These are phyloP conservation scores for Licmophora abbreviata DNA, from an alignment of 108 stramenopile genomes.

Conservation along the genomic window DNA sequence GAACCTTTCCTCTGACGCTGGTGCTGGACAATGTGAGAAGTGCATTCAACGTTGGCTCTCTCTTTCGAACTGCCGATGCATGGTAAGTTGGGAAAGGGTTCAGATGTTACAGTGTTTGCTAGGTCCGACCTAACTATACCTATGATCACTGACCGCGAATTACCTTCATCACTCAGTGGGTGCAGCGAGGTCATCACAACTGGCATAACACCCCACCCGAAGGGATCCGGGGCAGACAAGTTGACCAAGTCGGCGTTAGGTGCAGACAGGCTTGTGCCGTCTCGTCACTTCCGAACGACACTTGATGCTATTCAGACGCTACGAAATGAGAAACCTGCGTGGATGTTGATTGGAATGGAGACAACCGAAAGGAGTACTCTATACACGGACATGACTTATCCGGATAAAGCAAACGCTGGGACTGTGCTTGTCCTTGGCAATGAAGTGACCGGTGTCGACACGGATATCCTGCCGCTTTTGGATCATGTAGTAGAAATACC, in stretches of 20 bases:
- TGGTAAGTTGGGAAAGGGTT: too few species aligned
- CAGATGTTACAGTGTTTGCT: not conserved
- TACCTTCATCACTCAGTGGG: too few species aligned
- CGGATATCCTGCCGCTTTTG: constrained; percentile 38
- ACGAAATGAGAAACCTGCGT: constrained; percentile 17
- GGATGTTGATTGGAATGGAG: constrained; percentile 65
- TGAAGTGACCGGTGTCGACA: constrained; percentile 76
- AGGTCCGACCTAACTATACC: not conserved
- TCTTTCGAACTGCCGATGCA: constrained; percentile 84
- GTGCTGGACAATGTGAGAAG: constrained; percentile 80
- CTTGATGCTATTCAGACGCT: constrained; percentile 44
- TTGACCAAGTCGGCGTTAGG: constrained; percentile 73
- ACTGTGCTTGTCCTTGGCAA: constrained; percentile 76
- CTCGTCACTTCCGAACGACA: constrained; percentile 63
- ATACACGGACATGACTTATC: constrained; percentile 45
- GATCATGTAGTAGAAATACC: constrained; percentile 79
- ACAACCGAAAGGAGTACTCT: constrained; percentile 59
- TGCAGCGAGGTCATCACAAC: constrained; percentile 44
- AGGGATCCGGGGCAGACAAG: constrained; percentile 67
- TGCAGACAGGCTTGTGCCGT: constrained; percentile 51
- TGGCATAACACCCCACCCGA: constrained; percentile 81
- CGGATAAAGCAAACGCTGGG: constrained; percentile 20
- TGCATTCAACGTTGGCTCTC: constrained; percentile 82
- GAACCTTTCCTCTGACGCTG: constrained; percentile 63
- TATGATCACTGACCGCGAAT: too few species aligned